These are phyloP conservation scores for Plasmodium gaboni DNA, from an alignment of 169 alveolate genomes.

Conservation along the genomic window DNA sequence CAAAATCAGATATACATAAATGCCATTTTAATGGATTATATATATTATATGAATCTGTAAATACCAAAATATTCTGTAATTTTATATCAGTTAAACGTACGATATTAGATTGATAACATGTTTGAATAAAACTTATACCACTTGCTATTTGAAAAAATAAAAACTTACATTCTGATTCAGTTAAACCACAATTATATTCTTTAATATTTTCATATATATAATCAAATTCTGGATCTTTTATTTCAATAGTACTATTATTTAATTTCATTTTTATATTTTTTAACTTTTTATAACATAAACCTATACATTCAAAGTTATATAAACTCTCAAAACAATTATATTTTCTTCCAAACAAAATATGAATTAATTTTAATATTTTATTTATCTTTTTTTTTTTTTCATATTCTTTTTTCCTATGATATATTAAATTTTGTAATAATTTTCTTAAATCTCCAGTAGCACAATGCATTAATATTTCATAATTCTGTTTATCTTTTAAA, in stretches of 20 bases:
- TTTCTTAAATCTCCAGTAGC: constrained; percentile 85
- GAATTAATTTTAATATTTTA: constrained; percentile 65
- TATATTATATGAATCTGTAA: constrained; percentile 75
- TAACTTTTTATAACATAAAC: constrained; percentile 66
- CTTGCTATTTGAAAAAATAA: constrained; percentile 82
- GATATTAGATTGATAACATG: constrained; percentile 85
- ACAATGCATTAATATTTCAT: constrained; percentile 84
- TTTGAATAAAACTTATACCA: constrained; percentile 83
- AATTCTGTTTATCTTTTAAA: constrained; percentile 66
- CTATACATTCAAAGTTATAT: constrained; percentile 32
- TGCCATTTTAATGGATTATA: constrained; percentile 84
- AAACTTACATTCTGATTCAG: constrained; percentile 82
- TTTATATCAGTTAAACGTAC: constrained; percentile 84
- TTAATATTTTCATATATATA: constrained; percentile 53
- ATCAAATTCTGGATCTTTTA: constrained; percentile 43
- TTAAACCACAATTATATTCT: constrained; percentile 78
- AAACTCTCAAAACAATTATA: constrained; percentile 50
- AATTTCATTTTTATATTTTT: constrained; percentile 52
- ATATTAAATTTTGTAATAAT: constrained; percentile 62
- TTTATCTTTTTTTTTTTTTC: constrained; percentile 72
- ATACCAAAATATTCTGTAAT: constrained; percentile 83
- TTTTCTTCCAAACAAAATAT: constrained; percentile 51
- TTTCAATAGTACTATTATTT: constrained; percentile 41
- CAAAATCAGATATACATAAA: constrained; percentile 85
- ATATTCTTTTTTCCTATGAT: constrained; percentile 67